Base-by-base conservation (phyloP, 148 eudicot species). In the Selenicereus undatus region DNA sequence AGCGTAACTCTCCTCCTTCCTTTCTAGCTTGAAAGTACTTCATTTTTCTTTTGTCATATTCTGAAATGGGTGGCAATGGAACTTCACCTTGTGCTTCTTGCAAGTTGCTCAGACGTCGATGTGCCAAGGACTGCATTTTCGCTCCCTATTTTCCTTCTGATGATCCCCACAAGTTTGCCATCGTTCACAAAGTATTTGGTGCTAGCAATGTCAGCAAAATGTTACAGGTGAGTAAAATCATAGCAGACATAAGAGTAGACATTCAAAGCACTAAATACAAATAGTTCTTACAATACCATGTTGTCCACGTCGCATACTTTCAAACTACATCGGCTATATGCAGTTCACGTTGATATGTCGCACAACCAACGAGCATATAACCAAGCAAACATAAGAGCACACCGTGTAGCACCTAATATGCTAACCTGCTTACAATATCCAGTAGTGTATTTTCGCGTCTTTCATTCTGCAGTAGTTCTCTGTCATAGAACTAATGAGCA, bases 201-300 rank as follows among this genome's bases (percentile, higher is more conserved):
- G 98, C 98, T 45, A 93, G 97, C 91, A 95, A 95, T 84, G 88
- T 95, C 79, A 93, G 96, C 96, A 95, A 95, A 84, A 93, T 93
- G 95, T 81, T 95, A 84, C 98, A 94, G 94, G 98, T 92, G 24
- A 81, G 84, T 73, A 11, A 27, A 66, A 66, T 66, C 71, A 66
- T 10, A 27, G 22, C 62, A 11, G 5, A 56, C n/a, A 27, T 66
- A 66, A 3, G 35, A 26, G 17, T 26, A 26, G 71, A 66, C 9
- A 27, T 27, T 11, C 5, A 27, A 27, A 66, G 71, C 8, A 11
- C 35, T 27, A 26, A 66, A 66, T 27, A 10, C 22, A 10, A 10
- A 62, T n/a, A 39, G 2, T 62, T 9, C 68, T 62, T 62, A 62
- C 68, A 62, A n/a, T 62, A 62, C 27, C 68, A 10, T 26, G 22